phyloP scores from a whole-genome alignment of 2,329 filamentous ascomycete species.

The Epichloe gansuensis region DNA sequence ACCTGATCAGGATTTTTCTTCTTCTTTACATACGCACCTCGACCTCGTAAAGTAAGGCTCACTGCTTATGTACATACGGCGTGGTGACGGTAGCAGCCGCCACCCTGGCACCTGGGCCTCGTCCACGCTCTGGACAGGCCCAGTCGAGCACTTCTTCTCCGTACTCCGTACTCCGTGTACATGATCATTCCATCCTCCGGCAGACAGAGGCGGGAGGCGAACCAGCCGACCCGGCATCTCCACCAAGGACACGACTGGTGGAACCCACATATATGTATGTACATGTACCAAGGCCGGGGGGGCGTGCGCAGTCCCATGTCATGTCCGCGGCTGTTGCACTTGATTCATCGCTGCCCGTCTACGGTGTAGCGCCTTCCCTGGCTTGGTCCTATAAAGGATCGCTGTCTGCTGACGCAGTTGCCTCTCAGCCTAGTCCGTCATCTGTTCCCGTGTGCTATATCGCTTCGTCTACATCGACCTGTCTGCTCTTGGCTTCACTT shows the following conservation, averaged over 20 bases:
- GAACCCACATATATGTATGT: neutral
- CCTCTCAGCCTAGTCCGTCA: slow-evolving; percentile 4
- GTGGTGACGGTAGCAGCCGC: no score
- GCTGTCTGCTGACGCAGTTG: slow-evolving; percentile 7
- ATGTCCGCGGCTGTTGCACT: neutral
- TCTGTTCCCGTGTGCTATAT: neutral
- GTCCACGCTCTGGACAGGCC: no score
- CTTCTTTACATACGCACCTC: no score
- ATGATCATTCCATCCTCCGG: no score
- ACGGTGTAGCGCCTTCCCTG: neutral
- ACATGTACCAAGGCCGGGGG: neutral
- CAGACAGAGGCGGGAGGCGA: neutral
- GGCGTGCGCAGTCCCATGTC: neutral
- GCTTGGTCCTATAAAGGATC: slow-evolving; percentile 6
- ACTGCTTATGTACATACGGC: no score
- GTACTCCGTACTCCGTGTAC: no score
- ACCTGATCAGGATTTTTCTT: no score
- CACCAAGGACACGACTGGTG: neutral
- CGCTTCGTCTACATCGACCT: neutral
- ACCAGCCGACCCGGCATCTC: slow-evolving; percentile 4
- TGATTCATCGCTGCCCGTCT: slow-evolving; percentile 5
- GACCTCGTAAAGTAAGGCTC: no score
- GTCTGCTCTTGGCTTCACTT: neutral
- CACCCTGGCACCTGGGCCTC: no score
- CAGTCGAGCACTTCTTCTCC: no score